Conservation (phyloP, 169 alveolate genomes). For the Plasmodium adleri region DNA sequence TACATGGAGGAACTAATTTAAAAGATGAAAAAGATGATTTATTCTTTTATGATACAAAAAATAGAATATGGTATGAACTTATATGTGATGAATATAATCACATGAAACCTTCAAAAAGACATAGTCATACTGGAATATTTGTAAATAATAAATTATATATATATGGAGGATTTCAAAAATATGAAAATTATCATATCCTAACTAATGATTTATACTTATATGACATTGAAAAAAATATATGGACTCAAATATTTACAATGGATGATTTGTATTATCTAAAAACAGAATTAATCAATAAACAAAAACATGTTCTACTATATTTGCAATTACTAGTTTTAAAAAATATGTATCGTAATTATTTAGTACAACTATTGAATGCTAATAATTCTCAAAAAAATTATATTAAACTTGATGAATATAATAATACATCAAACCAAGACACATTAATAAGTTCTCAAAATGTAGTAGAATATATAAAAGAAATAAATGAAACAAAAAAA, state of each 20-base stretch:
- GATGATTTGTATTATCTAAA: slow-evolving; percentile 50
- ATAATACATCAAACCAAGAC: no score
- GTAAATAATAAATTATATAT: slow-evolving; percentile 29
- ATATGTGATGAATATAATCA: neutral
- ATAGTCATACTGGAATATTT: slow-evolving; percentile 33
- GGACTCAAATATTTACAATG: slow-evolving; percentile 52
- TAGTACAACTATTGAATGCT: neutral
- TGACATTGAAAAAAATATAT: slow-evolving; percentile 17
- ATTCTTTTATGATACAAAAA: slow-evolving; percentile 23
- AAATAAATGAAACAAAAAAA: neutral
- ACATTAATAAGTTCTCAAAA: neutral
- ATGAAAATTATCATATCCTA: neutral
- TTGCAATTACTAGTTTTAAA: slow-evolving; percentile 23
- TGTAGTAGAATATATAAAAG: neutral
- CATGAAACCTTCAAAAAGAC: slow-evolving; percentile 24
- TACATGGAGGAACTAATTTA: slow-evolving; percentile 57
- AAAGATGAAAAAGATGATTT: slow-evolving; percentile 39
- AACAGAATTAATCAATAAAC: neutral
- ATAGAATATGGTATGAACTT: slow-evolving; percentile 42
- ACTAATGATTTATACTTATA: slow-evolving; percentile 25
- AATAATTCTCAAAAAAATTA: neutral
- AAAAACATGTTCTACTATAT: neutral
- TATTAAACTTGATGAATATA: neutral
- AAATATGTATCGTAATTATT: neutral
- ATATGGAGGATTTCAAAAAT: slow-evolving; percentile 51